Evolutionary conservation across 2,329 filamentous ascomycete species (phyloP).

Genomic region (Nigrospora oryzae): DNA sequence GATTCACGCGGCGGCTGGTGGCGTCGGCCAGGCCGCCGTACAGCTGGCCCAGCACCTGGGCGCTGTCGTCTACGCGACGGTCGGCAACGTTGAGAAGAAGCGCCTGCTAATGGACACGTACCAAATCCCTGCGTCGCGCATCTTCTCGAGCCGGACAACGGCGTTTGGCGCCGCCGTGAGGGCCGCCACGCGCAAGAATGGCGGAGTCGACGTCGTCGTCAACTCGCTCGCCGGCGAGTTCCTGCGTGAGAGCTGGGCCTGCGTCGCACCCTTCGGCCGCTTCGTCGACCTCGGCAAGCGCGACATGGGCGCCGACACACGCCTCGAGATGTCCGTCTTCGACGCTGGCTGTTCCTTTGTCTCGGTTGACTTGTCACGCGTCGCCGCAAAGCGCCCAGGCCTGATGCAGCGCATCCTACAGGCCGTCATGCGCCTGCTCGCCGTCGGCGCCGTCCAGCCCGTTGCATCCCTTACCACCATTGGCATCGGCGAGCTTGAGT

Average conservation of each 20-base stretch:
- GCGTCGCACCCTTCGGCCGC: slow-evolving; percentile 19
- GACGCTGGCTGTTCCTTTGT: slow-evolving; percentile 36
- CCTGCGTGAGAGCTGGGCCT: slow-evolving; percentile 17
- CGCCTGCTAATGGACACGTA: slow-evolving; percentile 4
- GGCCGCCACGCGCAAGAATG: slow-evolving; percentile 2
- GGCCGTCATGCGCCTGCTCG: slow-evolving; percentile 15
- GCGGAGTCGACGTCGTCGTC: slow-evolving; percentile 5
- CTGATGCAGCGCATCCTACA: slow-evolving; percentile 14
- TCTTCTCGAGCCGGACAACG: slow-evolving; percentile 3
- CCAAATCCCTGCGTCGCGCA: slow-evolving; percentile 1
- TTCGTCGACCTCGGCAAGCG: slow-evolving; percentile 17
- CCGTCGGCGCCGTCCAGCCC: slow-evolving; percentile 16
- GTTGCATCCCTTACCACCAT: slow-evolving; percentile 23
- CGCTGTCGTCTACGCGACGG: slow-evolving; percentile 3
- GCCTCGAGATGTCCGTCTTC: slow-evolving; percentile 30
- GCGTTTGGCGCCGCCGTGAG: slow-evolving; percentile 3
- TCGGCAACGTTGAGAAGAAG: slow-evolving; percentile 4
- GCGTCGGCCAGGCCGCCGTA: slow-evolving; percentile 5
- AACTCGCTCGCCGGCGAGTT: slow-evolving; percentile 12
- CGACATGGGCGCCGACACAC: slow-evolving; percentile 19
- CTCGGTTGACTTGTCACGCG: slow-evolving; percentile 33
- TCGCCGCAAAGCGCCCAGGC: slow-evolving; percentile 23
- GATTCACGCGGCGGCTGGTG: slow-evolving; percentile 6
- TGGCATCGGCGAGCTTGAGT: slow-evolving; percentile 7
- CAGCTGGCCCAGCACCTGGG: slow-evolving; percentile 4